Conservation (phyloP, 306 rosid species). For the Vicia sativa region DNA sequence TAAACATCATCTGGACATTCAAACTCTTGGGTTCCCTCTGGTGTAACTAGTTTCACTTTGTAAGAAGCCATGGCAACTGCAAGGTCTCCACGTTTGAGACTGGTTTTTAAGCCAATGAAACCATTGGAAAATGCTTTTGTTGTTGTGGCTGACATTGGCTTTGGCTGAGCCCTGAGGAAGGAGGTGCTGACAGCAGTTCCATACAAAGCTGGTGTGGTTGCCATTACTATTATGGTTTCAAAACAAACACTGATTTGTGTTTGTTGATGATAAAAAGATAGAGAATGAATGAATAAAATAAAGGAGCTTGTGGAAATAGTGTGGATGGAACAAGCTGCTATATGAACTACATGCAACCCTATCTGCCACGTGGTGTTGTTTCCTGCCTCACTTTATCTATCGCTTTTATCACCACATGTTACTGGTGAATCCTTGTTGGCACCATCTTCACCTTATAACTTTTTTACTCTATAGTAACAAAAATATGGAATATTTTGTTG, state of each 20-base stretch:
- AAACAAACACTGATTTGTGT: background rate
- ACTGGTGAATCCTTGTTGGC: conserved; percentile 15
- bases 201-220: conserved; percentile 43
- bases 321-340: conserved; percentile 36
- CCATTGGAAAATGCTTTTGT: conserved; percentile 39
- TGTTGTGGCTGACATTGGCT: conserved; percentile 8
- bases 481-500: too few relatives aligned
- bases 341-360: conserved; percentile 38
- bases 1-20: conserved; percentile 68
- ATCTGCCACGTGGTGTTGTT: conserved; percentile 62
- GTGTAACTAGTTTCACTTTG: conserved; percentile 74
- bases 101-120: conserved; percentile 33
- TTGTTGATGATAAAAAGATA: background rate
- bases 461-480: too few relatives aligned
- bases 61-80: conserved; percentile 58
- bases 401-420: conserved; percentile 40
- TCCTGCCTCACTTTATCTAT: conserved; percentile 45
- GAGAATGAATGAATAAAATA: conserved; percentile 16
- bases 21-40: conserved; percentile 57
- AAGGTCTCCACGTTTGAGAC: conserved; percentile 53
- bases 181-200: conserved; percentile 66
- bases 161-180: conserved; percentile 52
- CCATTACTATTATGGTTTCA: conserved; percentile 38
- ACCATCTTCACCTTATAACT: conserved; percentile 2
- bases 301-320: conserved; percentile 40